Base-by-base conservation (phyloP, 495 filamentous ascomycete genomes). In the Aspergillus cavernicola region DNA sequence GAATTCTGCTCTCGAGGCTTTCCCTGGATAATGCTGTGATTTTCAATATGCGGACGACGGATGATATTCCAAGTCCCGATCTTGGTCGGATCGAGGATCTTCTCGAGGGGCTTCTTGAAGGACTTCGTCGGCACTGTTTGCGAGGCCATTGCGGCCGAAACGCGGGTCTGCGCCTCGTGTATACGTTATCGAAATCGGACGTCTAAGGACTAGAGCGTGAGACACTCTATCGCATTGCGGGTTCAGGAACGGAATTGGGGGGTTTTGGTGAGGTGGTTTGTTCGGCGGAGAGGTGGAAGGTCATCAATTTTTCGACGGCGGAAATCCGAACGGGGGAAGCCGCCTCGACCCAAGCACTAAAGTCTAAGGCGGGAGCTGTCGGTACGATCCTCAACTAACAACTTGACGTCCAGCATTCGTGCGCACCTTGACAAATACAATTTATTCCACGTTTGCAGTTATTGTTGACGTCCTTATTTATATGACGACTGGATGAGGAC, bases 31-130 rank as follows among this genome's bases (percentile, higher is more conserved):
- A 69, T 41, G 20, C 52, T 64, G 36, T 64, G 53, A 29, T 66
- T 61, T 51, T 74, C 69, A 37, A 77, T 59, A 18, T 67, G 71
- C 35, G 73, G 71, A 31, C 66, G 64, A 37, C 69, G 69, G 52
- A 73, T 62, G 52, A 75, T 50, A 41, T 69, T 70, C 66, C 66
- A 71, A 50, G 68, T 63, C 36, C 65, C 63, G 47, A 77, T 61
- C 65, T 70, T 72, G 61, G 73, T 77, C 29, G 73, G 66, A 56
- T 77, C 73, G 45, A 77, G 62, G 60, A 71, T 64, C 63, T 73
- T 73, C 57, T 68, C 58, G 57, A 73, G 60, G 26, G 61, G 57
- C 61, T 67, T 18, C 44, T 23, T 46, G 28, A 32, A 29, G 10
- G 43, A 22, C 18, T 7, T 47, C 31, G 6, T 66, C 52, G 52